Conservation (phyloP, 768 basidiomycete species). For the Rhodosporidiobolus odoratus region DNA sequence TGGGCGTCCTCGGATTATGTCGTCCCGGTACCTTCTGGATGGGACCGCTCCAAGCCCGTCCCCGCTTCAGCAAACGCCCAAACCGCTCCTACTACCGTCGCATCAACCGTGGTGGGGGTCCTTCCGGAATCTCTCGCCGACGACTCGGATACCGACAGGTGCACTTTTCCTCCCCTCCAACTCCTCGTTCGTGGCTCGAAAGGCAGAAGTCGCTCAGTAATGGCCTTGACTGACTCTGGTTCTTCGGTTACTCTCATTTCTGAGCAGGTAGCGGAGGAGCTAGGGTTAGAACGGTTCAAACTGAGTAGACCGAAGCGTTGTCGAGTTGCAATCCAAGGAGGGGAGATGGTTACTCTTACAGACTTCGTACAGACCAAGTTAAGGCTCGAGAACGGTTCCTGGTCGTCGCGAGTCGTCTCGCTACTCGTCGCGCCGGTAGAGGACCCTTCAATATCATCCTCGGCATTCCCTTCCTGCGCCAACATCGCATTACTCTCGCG, state of each 20-base stretch:
- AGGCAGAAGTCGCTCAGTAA: too few species aligned
- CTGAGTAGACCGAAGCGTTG: neutral
- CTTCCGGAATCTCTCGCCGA: too few species aligned
- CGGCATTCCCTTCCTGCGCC: conserved; percentile 4
- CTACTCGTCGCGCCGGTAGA: neutral
- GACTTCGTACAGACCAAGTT: neutral
- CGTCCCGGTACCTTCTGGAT: too few species aligned
- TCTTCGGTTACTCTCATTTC: neutral
- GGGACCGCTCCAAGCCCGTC: too few species aligned
- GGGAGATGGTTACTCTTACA: neutral
- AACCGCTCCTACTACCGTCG: too few species aligned
- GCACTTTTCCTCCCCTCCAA: neutral
- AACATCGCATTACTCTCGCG: neutral
- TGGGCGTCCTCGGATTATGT: too few species aligned
- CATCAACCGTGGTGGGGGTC: too few species aligned
- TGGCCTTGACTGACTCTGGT: conserved; percentile 9
- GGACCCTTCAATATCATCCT: conserved; percentile 9
- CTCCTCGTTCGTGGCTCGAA: neutral
- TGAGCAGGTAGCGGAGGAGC: neutral
- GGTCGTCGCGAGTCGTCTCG: neutral
- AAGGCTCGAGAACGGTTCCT: neutral
- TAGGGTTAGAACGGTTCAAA: neutral
- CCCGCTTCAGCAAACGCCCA: too few species aligned
- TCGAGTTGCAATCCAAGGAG: neutral
- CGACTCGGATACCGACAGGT: too few species aligned